Percentiles rank a stretch among this genome's conserved stretches.
phyloP scores from a whole-genome alignment of 768 basidiomycete genomes.

The Russula abietina region DNA sequence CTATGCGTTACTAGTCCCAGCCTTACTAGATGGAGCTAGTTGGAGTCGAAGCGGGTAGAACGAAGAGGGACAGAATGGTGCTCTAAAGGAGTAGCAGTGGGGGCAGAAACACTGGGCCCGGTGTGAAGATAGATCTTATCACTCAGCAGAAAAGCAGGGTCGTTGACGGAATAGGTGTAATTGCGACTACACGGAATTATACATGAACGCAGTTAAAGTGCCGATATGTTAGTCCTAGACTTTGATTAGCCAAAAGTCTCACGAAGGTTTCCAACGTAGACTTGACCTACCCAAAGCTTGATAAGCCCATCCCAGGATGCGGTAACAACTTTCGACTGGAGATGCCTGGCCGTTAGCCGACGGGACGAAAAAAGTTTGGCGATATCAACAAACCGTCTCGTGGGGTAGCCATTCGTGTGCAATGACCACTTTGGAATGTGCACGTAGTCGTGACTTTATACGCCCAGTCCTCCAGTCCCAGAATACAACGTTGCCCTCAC shows the following conservation, averaged over 20 bases:
- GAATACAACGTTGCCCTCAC: slow-evolving; percentile 90
- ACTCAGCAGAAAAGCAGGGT: not conserved
- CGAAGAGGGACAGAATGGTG: not conserved
- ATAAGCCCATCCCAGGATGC: slow-evolving; percentile 98
- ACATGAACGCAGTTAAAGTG: not conserved
- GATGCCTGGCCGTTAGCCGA: slow-evolving; percentile 5
- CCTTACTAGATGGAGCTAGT: not conserved
- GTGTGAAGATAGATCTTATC: not conserved
- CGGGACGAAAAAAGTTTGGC: slow-evolving; percentile 2
- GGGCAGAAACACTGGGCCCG: not conserved
- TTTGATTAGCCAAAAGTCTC: slow-evolving; percentile 10
- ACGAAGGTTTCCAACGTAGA: not conserved
- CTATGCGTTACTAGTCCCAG: too few relatives aligned
- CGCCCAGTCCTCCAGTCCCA: slow-evolving; percentile 99
- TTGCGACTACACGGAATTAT: slow-evolving; percentile 4
- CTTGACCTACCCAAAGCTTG: slow-evolving; percentile 82
- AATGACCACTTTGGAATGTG: slow-evolving; percentile 95
- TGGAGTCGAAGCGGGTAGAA: not conserved
- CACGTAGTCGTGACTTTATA: slow-evolving; percentile 83
- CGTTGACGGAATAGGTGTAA: not conserved
- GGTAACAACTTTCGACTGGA: slow-evolving; percentile 91
- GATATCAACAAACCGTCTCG: slow-evolving; percentile 60
- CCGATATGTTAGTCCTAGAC: slow-evolving; percentile 19
- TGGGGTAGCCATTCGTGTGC: slow-evolving; percentile 98
- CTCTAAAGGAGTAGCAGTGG: not conserved